Percentiles rank a stretch among this genome's conserved stretches.
These are phyloP conservation scores for Nannochloropsis salina DNA, from an alignment of 108 stramenopile genomes.

Conservation along the genomic window DNA sequence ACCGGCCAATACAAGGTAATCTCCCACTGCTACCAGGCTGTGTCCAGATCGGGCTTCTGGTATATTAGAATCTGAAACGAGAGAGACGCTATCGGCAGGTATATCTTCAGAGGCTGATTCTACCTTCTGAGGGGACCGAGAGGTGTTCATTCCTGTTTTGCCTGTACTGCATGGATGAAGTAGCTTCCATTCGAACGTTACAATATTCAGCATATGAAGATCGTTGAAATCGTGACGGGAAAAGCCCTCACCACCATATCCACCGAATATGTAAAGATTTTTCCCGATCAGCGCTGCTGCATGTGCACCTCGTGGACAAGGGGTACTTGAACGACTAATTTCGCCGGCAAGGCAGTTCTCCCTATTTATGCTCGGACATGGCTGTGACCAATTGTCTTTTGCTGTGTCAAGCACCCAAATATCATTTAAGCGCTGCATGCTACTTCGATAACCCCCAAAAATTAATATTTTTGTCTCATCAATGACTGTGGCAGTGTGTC, in stretches of 20 bases:
- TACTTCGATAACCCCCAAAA: slow-evolving; percentile 65
- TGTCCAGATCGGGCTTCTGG: slow-evolving; percentile 51
- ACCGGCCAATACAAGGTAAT: slow-evolving; percentile 63
- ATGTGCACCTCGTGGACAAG: slow-evolving; percentile 63
- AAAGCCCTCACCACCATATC: slow-evolving; percentile 70
- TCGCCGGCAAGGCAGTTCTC: slow-evolving; percentile 42
- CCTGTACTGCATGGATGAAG: slow-evolving; percentile 44
- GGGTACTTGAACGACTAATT: slow-evolving; percentile 49
- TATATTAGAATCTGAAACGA: slow-evolving; percentile 22
- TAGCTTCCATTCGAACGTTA: slow-evolving; percentile 52
- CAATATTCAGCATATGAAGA: slow-evolving; percentile 54
- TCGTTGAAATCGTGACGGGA: slow-evolving; percentile 66
- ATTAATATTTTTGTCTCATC: slow-evolving; percentile 50
- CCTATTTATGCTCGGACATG: background rate
- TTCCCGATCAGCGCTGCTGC: slow-evolving; percentile 55
- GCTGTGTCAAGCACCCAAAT: slow-evolving; percentile 64
- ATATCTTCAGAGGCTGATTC: too few species aligned
- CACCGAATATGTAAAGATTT: slow-evolving; percentile 63
- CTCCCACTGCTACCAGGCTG: slow-evolving; percentile 54
- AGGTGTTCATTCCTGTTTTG: slow-evolving; percentile 47
- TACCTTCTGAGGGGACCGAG: slow-evolving; percentile 25
- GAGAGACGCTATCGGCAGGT: background rate
- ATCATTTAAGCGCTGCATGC: slow-evolving; percentile 62
- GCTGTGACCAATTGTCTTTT: slow-evolving; percentile 59
- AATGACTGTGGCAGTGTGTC: slow-evolving; percentile 60